phyloP scores from a whole-genome alignment of 148 eudicot genomes.

The Diospyros kaki region DNA sequence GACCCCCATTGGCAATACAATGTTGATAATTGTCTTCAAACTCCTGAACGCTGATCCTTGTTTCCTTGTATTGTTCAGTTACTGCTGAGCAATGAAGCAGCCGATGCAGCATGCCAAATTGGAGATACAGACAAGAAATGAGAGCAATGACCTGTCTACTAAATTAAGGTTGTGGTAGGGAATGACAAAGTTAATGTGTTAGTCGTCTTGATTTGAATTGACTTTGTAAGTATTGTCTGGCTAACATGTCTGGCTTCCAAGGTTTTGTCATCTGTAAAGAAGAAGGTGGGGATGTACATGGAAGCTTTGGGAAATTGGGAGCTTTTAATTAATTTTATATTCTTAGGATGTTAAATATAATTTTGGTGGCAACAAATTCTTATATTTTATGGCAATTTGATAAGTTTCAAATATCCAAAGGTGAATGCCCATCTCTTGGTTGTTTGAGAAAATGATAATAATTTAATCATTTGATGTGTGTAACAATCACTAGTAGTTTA shows the following conservation, averaged over 20 bases:
- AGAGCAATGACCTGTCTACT: not conserved
- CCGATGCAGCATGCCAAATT: not conserved
- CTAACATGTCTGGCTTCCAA: constrained; percentile 4
- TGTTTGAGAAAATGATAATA: no score
- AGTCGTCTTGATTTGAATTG: not conserved
- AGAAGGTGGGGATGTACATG: not conserved
- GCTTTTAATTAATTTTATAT: no score
- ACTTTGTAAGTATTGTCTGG: constrained; percentile 3
- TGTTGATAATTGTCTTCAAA: not conserved
- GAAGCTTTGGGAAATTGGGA: no score
- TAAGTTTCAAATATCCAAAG: no score
- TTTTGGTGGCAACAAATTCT: no score
- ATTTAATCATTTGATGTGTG: no score
- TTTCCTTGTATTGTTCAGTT: not conserved
- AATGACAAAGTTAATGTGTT: not conserved
- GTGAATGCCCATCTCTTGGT: no score
- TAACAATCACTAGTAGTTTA: no score
- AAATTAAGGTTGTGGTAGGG: not conserved
- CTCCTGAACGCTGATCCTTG: not conserved
- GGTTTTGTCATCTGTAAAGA: not conserved
- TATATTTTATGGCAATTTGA: no score
- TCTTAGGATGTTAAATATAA: no score
- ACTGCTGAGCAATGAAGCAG: constrained; percentile 5
- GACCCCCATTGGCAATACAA: not conserved
- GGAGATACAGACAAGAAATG: not conserved